These are phyloP conservation scores for Nyctanthes arbortristis DNA, from an alignment of 257 asterid species.

Conservation along the genomic window DNA sequence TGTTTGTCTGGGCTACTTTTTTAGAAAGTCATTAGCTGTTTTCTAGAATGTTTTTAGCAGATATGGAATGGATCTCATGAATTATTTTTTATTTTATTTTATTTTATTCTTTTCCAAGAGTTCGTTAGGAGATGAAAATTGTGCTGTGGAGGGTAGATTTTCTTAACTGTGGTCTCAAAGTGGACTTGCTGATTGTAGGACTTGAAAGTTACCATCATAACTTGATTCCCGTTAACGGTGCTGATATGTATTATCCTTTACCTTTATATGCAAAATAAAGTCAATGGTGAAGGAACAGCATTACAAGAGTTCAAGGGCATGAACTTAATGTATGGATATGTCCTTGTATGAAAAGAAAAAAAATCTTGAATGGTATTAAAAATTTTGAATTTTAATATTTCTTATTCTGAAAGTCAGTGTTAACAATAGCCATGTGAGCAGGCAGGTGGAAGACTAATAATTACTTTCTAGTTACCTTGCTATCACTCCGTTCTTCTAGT, in stretches of 20 bases:
- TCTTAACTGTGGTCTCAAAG: not conserved
- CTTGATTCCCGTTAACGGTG: no score
- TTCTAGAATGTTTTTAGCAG: no score
- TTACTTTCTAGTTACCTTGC: no score
- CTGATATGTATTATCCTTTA: not conserved
- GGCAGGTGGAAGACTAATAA: no score
- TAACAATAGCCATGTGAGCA: no score
- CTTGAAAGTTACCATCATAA: not conserved
- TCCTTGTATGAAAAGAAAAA: not conserved
- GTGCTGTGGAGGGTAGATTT: not conserved
- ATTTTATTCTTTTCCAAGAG: constrained; percentile 1
- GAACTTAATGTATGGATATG: not conserved
- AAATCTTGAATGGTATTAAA: not conserved
- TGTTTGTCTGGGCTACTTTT: no score
- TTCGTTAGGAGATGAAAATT: not conserved
- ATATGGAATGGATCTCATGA: no score
- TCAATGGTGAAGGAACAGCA: not conserved
- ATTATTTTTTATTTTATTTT: no score
- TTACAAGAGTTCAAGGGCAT: not conserved
- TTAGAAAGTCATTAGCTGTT: no score
- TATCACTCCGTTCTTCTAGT: no score
- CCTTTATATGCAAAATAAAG: not conserved
- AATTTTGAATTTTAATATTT: no score
- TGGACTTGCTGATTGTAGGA: not conserved
- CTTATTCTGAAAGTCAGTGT: no score